Evolutionary conservation across 2,329 filamentous ascomycete species (phyloP), one percentile per base, ranked within the genome.

Genomic region (Lasiodiplodia sp.): DNA sequence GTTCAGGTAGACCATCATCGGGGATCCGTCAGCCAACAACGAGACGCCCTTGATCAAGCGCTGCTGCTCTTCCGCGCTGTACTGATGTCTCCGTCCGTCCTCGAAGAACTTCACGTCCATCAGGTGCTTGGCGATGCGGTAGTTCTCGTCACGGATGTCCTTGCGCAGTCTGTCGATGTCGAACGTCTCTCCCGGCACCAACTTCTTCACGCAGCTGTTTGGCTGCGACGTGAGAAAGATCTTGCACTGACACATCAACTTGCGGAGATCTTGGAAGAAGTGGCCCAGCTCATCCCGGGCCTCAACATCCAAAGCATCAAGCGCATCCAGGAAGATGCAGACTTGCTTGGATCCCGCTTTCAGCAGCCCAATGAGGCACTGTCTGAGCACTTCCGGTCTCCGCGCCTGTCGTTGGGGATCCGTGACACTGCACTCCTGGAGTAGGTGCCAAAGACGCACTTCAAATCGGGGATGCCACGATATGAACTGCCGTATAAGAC

Each of bases 221-320:
- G 47, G 55, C 10, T 56, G 44, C 6, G 65, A 67, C 2, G 65
- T 60, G 2, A 60, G n/a, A 28, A 67, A 67, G 2, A 67, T 18
- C 23, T 60, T 67, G 40, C 31, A 49, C 10, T 21, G 55, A n/a
- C 40, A 21, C 21, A 40, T 11, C 21, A 28, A 3, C n/a, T 25
- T 28, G n/a, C 44, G 49, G 11, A 67, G n/a, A 2, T 21, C 28
- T 6, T 34, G 6, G 34, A 67, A 38, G 21, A 67, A 28, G 18
- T 8, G 18, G 4, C 21, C 10, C 1, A 67, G 40, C 14, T 67
- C 53, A 10, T 53, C 40, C 21, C 23, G 31, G 2, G 65, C 31
- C 11, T 25, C 25, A 4, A 16, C 5, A 12, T 37, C 47, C 40
- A 40, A 40, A 18, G 58, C 65, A 12, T 67, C 65, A 25, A 67